Base-by-base conservation (phyloP, 495 filamentous ascomycete genomes). In the Articulospora tetracladia region DNA sequence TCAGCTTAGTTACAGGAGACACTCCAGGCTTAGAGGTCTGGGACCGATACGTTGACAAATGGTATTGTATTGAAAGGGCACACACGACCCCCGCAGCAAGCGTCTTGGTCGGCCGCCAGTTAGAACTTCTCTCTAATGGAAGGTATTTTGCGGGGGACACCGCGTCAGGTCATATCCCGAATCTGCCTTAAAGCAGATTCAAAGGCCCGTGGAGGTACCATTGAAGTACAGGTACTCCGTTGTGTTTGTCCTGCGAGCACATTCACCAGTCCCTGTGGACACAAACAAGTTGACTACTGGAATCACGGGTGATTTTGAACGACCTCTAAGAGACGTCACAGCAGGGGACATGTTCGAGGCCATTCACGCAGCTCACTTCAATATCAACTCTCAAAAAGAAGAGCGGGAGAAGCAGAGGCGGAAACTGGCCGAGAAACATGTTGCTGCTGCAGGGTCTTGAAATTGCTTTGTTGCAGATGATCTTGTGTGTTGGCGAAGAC, bases 1-100 rank as follows among this genome's bases (percentile, higher is more conserved):
- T 64, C 10, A 64, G 61, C 20, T 48, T 64, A 11, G 61, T 64
- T 13, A 64, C 49, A 24, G 57, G 61, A 30, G 61, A 64, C 26
- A 57, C 52, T 20, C 61, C 61, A 3, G 61, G 61, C 1, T 27
- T 64, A 41, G 61, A 64, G 52, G 61, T 64, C 10, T 59, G 44
- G 44, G 57, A 64, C 22, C 44, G 44, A 3, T 24, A 56, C 22
- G 39, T n/a, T 11, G 17, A 49, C 15, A 25, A 25, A 17, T 64
- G 52, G 56, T 60, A 41, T 56, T 41, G 34, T 3, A 25, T 64
- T 17, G 52, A 63, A 30, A 48, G 25, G 23, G 50, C 12, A 3
- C 56, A 59, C 28, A 25, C 34, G n/a, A 15, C 19, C 8, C 56
- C 61, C 19, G 54, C 51, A 6, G 55, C 54, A n/a, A 63, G 60